Conservation (phyloP, 257 asterid species). For the Gentiana straminea region DNA sequence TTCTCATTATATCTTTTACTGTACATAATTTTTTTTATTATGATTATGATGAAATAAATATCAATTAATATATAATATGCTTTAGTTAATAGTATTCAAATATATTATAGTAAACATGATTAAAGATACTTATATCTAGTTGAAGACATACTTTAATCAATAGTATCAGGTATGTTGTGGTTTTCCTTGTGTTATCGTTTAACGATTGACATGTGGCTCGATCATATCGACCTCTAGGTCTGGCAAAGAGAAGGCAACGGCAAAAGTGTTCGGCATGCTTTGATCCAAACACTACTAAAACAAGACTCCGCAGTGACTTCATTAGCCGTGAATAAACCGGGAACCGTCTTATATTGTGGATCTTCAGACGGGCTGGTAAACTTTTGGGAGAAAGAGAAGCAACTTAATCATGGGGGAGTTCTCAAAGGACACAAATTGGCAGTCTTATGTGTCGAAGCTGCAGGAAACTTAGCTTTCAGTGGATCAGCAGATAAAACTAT, state of each 20-base stretch:
- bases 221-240: slow-evolving; percentile 5
- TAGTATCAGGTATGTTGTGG: too few relatives aligned
- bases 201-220: too few relatives aligned
- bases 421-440: slow-evolving; percentile 74
- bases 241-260: slow-evolving; percentile 57
- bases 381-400: slow-evolving; percentile 57
- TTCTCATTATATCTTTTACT: too few relatives aligned
- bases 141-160: too few relatives aligned
- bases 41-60: too few relatives aligned
- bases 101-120: too few relatives aligned
- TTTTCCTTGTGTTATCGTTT: too few relatives aligned
- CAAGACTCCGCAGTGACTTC: slow-evolving; percentile 86
- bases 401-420: slow-evolving; percentile 52
- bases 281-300: slow-evolving; percentile 33
- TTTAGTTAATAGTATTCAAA: too few relatives aligned
- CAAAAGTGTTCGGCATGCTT: slow-evolving; percentile 26
- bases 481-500: slow-evolving; percentile 79
- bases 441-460: slow-evolving; percentile 51
- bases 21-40: too few relatives aligned
- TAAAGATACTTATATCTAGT: too few relatives aligned
- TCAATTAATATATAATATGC: too few relatives aligned
- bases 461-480: slow-evolving; percentile 50
- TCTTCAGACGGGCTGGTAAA: slow-evolving; percentile 68
- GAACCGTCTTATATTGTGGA: slow-evolving; percentile 46
- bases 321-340: slow-evolving; percentile 37